A percentile compares a stretch with the other conserved stretches of the same genome.
Evolutionary conservation across 2,329 filamentous ascomycete genomes (phyloP).

Genomic region (Amauroascus niger): DNA sequence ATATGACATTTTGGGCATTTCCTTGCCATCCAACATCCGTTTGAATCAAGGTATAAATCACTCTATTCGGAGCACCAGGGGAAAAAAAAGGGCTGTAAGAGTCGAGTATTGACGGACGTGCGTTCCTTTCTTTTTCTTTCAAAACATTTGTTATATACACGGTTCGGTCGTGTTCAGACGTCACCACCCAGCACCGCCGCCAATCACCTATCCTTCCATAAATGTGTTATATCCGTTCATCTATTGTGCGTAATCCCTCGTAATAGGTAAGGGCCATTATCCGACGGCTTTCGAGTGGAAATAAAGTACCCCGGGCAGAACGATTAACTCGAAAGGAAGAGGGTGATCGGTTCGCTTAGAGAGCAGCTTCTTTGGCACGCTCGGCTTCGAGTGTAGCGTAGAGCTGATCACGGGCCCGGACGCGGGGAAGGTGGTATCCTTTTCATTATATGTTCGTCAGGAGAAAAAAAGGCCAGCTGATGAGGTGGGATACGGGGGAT

Average conservation of each 20-base stretch:
- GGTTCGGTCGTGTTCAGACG: neutral
- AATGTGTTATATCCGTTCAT: neutral
- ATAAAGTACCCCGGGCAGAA: neutral
- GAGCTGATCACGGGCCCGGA: constrained; percentile 53
- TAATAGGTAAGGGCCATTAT: neutral
- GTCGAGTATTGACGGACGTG: neutral
- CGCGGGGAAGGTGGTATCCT: constrained; percentile 57
- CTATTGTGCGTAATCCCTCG: neutral
- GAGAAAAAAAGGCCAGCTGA: neutral
- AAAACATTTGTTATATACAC: constrained; percentile 9
- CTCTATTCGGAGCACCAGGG: no score
- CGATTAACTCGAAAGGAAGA: neutral
- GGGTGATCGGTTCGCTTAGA: neutral
- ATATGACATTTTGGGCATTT: no score
- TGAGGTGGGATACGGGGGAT: no score
- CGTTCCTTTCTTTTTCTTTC: neutral
- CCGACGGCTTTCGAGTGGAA: neutral
- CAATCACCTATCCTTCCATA: neutral
- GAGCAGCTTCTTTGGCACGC: constrained; percentile 36
- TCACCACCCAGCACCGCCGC: neutral
- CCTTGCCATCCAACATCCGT: no score
- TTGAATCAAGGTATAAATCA: no score
- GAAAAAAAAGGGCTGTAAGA: neutral
- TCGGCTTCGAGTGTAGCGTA: constrained; percentile 56
- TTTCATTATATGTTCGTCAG: constrained; percentile 3